Evolutionary conservation across 371 early-diverging fungal species (phyloP).

Genomic region (Mortierella sp.): DNA sequence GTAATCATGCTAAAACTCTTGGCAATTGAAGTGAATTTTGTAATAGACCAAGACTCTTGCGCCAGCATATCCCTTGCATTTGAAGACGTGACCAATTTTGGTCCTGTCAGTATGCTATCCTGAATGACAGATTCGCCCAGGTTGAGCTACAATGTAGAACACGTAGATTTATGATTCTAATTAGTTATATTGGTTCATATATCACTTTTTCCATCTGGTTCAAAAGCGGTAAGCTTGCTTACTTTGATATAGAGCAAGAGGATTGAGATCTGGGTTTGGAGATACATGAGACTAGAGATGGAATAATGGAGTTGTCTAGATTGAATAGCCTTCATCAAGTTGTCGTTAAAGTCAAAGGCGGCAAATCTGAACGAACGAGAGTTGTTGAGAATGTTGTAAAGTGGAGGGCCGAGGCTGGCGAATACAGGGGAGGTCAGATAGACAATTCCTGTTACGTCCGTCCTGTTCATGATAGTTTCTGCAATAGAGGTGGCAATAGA

Average conservation of each 20-base stretch:
- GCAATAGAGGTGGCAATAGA: conserved; percentile 4
- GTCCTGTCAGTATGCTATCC: conserved; percentile 28
- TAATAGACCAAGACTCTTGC: conserved; percentile 34
- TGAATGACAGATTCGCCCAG: conserved; percentile 30
- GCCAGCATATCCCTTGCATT: conserved; percentile 40
- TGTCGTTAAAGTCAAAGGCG: conserved; percentile 34
- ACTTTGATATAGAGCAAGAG: conserved; percentile 44
- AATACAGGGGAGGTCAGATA: conserved; percentile 29
- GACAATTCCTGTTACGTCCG: conserved; percentile 34
- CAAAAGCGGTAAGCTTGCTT: neutral
- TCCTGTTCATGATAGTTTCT: conserved; percentile 4
- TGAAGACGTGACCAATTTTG: conserved; percentile 32
- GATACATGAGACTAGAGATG: conserved; percentile 32
- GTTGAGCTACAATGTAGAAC: conserved; percentile 19
- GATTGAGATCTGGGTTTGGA: conserved; percentile 33
- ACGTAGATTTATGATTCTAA: neutral
- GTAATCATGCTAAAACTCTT: conserved; percentile 30
- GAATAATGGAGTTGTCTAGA: conserved; percentile 28
- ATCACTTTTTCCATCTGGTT: no score
- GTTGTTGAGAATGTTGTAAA: conserved; percentile 21
- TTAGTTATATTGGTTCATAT: neutral
- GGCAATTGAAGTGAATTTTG: neutral
- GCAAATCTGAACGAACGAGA: conserved; percentile 36
- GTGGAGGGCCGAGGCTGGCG: neutral
- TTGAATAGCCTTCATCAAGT: conserved; percentile 10